Evolutionary conservation across 768 basidiomycete species (phyloP), one percentile per base, ranked within the genome.

Genomic region (Botryobasidium botryosum): DNA sequence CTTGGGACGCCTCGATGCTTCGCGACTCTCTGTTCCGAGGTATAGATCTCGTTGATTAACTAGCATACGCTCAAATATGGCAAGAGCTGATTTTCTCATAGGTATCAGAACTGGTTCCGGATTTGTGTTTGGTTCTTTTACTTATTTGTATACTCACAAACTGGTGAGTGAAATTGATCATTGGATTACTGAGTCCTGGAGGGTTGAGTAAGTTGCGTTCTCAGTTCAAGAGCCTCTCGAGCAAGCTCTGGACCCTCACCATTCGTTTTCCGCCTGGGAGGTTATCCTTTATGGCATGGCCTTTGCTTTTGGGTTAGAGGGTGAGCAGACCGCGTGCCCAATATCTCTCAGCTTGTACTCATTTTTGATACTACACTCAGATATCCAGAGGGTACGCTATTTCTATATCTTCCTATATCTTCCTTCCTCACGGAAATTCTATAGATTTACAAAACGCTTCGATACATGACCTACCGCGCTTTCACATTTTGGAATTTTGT

Each of bases 41-140:
- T 77, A 52, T 37, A 55, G 43, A 13, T 0, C 4, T 10, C 12
- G 25, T 20, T 6, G 13, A 21, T 39, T 31, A 23, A 28, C 6
- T 18, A 27, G 27, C 13, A 20, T 7, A 26, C n/a, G 21, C 25
- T 37, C 29, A 20, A 44, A 4, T 12, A 17, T 17, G 39, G 42
- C 29, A 18, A 27, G 38, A 47, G 28, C 13, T 28, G 23, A 13
- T 31, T 13, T 40, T 17, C 43, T 4, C 20, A 6, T 42, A 79
- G 84, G 43, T 91, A 91, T 58, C 90, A 91, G 57, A 90, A 86
- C 52, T 67, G 76, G 41, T 77, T 90, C 56, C 75, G 84, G 36
- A 75, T 87, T 40, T 7, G 26, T 36, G 12, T 32, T 21, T 88
- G 82, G 84, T 55, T 85, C 20, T 66, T 80, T 53, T 81, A 87